Evolutionary conservation across 2,329 filamentous ascomycete species (phyloP).

Genomic region (Dendryphion nanum): DNA sequence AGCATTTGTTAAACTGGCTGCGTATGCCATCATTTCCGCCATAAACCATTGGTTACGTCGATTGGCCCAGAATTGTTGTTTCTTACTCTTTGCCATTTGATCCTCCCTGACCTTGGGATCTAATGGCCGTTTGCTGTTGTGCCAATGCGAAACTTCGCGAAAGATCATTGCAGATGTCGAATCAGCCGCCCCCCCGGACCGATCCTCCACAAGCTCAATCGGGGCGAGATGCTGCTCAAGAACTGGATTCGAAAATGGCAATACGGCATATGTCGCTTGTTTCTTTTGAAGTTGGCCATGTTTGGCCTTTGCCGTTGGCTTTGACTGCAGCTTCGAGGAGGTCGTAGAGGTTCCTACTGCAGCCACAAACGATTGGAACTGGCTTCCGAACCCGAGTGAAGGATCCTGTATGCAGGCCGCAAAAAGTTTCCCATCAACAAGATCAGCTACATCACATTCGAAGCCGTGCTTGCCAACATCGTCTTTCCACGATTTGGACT

Average conservation of each 20-base stretch:
- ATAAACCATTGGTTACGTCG: conserved; percentile 63
- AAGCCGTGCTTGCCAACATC: conserved; percentile 17
- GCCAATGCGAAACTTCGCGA: conserved; percentile 59
- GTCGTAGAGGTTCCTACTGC: conserved; percentile 6
- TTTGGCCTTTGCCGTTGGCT: not conserved
- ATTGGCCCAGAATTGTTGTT: conserved; percentile 36
- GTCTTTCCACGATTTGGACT: conserved; percentile 35
- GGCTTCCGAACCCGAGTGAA: conserved; percentile 7
- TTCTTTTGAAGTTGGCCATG: conserved; percentile 2
- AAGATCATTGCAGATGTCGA: conserved; percentile 44
- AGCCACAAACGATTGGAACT: conserved; percentile 6
- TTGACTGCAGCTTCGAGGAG: not conserved
- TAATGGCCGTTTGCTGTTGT: conserved; percentile 56
- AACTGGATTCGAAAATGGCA: conserved; percentile 49
- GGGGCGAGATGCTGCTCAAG: conserved; percentile 50
- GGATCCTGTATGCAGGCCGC: conserved; percentile 22
- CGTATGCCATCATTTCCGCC: conserved; percentile 66
- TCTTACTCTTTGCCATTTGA: conserved; percentile 32
- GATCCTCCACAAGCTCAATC: conserved; percentile 41
- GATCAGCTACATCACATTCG: conserved; percentile 52
- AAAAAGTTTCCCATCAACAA: conserved; percentile 55
- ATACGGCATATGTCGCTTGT: conserved; percentile 29
- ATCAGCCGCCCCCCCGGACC: conserved; percentile 27
- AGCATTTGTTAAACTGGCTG: conserved; percentile 66
- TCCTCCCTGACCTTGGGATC: conserved; percentile 38